Conservation (phyloP, 352 stramenopile genomes). For the Phytophthora palmivora region DNA sequence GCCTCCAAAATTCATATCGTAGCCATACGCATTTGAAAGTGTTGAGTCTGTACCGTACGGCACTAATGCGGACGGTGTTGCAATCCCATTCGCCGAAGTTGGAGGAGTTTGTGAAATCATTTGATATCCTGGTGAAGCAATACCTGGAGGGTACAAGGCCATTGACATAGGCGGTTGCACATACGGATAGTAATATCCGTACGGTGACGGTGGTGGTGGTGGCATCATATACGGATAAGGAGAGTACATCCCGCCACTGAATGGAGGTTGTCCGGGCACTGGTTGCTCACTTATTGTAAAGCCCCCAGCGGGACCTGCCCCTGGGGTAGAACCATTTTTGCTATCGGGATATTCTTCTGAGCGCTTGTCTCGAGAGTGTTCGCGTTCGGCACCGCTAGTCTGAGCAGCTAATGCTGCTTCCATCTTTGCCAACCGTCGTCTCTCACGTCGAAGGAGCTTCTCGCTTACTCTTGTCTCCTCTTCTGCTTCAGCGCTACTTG, state of each 20-base stretch:
- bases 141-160: constrained; percentile 38
- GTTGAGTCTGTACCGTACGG: constrained; percentile 41
- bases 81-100: constrained; percentile 25
- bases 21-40: constrained; percentile 18
- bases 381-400: constrained; percentile 10
- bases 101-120: constrained; percentile 25
- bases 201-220: constrained; percentile 33
- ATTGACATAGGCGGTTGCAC: constrained; percentile 41
- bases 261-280: constrained; percentile 7
- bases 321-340: constrained; percentile 12
- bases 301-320: constrained; percentile 2
- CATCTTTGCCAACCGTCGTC: constrained; percentile 41
- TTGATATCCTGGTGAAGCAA: constrained; percentile 35
- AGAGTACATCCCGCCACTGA: constrained; percentile 40
- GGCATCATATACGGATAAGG: constrained; percentile 48
- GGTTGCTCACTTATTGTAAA: constrained; percentile 25
- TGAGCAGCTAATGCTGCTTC: constrained; percentile 49
- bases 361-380: not conserved
- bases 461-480: constrained; percentile 28
- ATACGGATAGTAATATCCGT: constrained; percentile 53
- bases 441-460: constrained; percentile 47
- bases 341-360: not conserved
- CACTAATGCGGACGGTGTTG: constrained; percentile 39
- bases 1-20: constrained; percentile 8
- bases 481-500: constrained; percentile 24